Percentiles rank a stretch among this genome's conserved stretches.
These are phyloP conservation scores for Fusarium tanahbumbuense DNA, from an alignment of 2,329 filamentous ascomycete species.

Conservation along the genomic window DNA sequence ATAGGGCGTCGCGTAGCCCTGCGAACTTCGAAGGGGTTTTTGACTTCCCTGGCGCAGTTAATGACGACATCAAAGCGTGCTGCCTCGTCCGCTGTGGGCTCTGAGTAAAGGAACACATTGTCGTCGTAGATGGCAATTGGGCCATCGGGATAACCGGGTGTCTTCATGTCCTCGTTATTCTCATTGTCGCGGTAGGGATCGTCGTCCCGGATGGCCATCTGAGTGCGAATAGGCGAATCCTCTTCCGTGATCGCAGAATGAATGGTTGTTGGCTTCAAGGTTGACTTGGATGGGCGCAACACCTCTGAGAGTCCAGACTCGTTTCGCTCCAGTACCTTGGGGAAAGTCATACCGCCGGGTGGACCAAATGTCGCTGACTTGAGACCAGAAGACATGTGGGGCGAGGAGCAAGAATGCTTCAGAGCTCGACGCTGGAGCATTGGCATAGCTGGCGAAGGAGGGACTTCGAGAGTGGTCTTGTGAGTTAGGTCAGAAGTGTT, in stretches of 20 bases:
- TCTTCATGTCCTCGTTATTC: slow-evolving; percentile 82
- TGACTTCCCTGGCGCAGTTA: slow-evolving; percentile 85
- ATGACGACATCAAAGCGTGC: slow-evolving; percentile 83
- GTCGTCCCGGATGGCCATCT: slow-evolving; percentile 68
- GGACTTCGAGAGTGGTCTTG: slow-evolving; percentile 63
- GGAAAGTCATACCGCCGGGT: slow-evolving; percentile 71
- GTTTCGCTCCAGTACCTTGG: slow-evolving; percentile 69
- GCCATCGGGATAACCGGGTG: slow-evolving; percentile 83
- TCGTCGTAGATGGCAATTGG: slow-evolving; percentile 85
- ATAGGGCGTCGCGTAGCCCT: slow-evolving; percentile 46
- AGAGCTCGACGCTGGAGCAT: slow-evolving; percentile 72
- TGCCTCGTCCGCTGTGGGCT: slow-evolving; percentile 82
- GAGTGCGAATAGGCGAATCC: slow-evolving; percentile 68
- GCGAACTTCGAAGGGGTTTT: slow-evolving; percentile 74
- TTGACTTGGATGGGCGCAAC: slow-evolving; percentile 63
- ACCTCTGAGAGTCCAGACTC: slow-evolving; percentile 70
- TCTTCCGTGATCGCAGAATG: slow-evolving; percentile 64
- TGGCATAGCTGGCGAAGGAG: slow-evolving; percentile 66
- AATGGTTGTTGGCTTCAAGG: slow-evolving; percentile 51
- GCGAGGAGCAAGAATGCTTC: slow-evolving; percentile 75
- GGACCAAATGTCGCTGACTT: slow-evolving; percentile 71
- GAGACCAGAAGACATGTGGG: slow-evolving; percentile 71
- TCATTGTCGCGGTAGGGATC: slow-evolving; percentile 74
- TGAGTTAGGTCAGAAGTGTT: slow-evolving; percentile 67
- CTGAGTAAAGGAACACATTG: slow-evolving; percentile 81